Base-by-base conservation (phyloP, 129 eudicot species). In the Lonicera japonica region DNA sequence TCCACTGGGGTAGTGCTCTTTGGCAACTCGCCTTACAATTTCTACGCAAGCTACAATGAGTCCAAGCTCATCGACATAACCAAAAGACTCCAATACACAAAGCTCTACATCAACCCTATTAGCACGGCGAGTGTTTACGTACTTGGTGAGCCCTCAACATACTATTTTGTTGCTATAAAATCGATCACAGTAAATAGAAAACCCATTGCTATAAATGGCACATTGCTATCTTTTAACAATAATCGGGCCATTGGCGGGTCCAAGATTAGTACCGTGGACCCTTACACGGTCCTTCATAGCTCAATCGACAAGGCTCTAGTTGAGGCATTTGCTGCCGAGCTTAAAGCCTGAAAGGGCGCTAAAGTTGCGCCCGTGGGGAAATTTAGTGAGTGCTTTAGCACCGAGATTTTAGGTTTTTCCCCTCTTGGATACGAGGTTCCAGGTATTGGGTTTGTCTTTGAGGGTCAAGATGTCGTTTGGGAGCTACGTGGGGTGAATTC, bases 391-490 rank as follows among this genome's bases (percentile, higher is more conserved):
- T 80, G 85, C 58, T 75, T 41, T 19, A 75, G 54, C 63, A 48
- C 73, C 8, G 39, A 64, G 14, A 7, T 21, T 18, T 39, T 70
- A n/a, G 48, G 66, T 0, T 65, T 66, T 58, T 61, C 65, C 0
- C 54, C 73, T 18, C 55, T 67, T 2, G 85, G 85, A 11, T 56
- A 66, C 10, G 77, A 25, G 11, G 82, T 77, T 52, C 86, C 86
- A 9, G 55, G 39, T 43, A 73, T 77, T 11, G 75, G 70, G 55
- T 38, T 81, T 20, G 74, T 77, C 5, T 57, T 81, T 19, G 70
- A 68, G 29, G 56, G 60, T 24, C 15, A 43, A 53, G 19, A 36
- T 24, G 77, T 66, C 12, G 36, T n/a, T 11, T 70, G 84, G 84
- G 70, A 70, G 58, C 61, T 74, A 0, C 70, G 65, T 43, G 85